Evolutionary conservation across 192 early-diverging fungal species (phyloP), one percentile per base, ranked within the genome.

Genomic region (Irineochytrium annulatum): DNA sequence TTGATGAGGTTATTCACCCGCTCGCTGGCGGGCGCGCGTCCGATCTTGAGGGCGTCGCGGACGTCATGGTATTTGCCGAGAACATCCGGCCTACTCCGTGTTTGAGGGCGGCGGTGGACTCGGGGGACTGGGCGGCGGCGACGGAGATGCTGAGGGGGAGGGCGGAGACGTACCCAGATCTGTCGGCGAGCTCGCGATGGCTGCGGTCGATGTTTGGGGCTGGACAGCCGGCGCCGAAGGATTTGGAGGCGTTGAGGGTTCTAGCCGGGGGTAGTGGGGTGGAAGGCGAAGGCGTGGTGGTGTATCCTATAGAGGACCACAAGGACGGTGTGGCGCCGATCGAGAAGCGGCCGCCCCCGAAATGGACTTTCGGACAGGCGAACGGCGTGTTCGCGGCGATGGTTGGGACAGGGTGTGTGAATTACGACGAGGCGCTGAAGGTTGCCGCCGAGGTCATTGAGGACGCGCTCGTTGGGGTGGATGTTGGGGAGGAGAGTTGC

Each of bases 1-100:
- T 60, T 19, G 58, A 60, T 49, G n/a, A n/a, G n/a, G 14, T 3
- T 3, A 44, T 60, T 6, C 32, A 49, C 29, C 27, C 6, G 13
- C 44, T 60, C 14, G 17, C 48, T 48, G 58, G 58, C 28, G 58
- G 58, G 19, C 43, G 58, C 11, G 58, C 58, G 41, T 11, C 24
- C 11, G 58, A 60, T 33, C 32, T 60, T 27, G 44, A 48, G 13
- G 58, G 27, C 6, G 5, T 8, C 29, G 58, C 58, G 2, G 45
- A 49, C 26, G 8, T 13, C 27, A 44, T 60, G 44, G 4, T 49
- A 0, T 49, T 60, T 20, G 17, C 28, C 3, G 11, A 24, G 5
- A 17, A 14, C 22, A 16, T 13, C 3, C 24, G 43, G 37, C 11
- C n/a, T 41, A 8, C 8, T 8, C 37, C 37, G 8, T 41, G 8